A percentile compares a stretch with the other conserved stretches of the same genome.
phyloP scores from a whole-genome alignment of 2,329 filamentous ascomycete genomes.

The Metarhizium guizhouense region DNA sequence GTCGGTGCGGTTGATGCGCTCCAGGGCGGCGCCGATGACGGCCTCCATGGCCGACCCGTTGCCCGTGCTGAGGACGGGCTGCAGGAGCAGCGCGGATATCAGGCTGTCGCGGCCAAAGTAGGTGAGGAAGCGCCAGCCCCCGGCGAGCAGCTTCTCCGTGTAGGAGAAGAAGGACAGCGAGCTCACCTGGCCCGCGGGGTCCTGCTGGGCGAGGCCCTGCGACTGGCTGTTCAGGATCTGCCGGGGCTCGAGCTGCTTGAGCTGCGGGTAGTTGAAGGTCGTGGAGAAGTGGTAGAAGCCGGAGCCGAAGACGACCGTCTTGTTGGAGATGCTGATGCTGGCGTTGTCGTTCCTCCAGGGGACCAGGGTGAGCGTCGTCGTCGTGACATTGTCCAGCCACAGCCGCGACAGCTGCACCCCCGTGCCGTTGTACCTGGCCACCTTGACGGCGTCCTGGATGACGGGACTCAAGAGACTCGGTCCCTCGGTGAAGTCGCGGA shows the following conservation, averaged over 20 bases:
- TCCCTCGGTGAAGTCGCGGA: slow-evolving; percentile 55
- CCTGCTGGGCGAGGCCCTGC: slow-evolving; percentile 32
- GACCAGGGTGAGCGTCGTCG: slow-evolving; percentile 40
- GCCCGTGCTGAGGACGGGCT: slow-evolving; percentile 47
- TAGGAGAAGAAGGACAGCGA: slow-evolving; percentile 57
- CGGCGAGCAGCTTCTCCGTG: slow-evolving; percentile 51
- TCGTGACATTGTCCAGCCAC: slow-evolving; percentile 56
- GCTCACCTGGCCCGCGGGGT: slow-evolving; percentile 33
- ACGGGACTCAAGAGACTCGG: slow-evolving; percentile 38
- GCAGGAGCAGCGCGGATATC: slow-evolving; percentile 49
- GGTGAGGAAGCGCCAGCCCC: slow-evolving; percentile 57
- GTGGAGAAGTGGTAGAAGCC: slow-evolving; percentile 51
- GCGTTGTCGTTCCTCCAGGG: slow-evolving; percentile 19
- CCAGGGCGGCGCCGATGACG: slow-evolving; percentile 50
- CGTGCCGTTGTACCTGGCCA: slow-evolving; percentile 28
- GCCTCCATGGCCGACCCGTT: slow-evolving; percentile 49
- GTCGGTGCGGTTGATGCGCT: slow-evolving; percentile 50
- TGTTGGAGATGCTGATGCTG: slow-evolving; percentile 29
- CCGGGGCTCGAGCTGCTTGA: slow-evolving; percentile 39
- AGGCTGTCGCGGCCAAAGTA: slow-evolving; percentile 60
- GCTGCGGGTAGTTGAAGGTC: slow-evolving; percentile 52
- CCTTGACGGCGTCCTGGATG: slow-evolving; percentile 45
- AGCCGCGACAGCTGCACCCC: slow-evolving; percentile 40
- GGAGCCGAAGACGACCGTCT: slow-evolving; percentile 35
- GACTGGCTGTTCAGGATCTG: slow-evolving; percentile 42